Evolutionary conservation across 2,329 filamentous ascomycete genomes (phyloP).

Genomic region (Monilinia fructigena): DNA sequence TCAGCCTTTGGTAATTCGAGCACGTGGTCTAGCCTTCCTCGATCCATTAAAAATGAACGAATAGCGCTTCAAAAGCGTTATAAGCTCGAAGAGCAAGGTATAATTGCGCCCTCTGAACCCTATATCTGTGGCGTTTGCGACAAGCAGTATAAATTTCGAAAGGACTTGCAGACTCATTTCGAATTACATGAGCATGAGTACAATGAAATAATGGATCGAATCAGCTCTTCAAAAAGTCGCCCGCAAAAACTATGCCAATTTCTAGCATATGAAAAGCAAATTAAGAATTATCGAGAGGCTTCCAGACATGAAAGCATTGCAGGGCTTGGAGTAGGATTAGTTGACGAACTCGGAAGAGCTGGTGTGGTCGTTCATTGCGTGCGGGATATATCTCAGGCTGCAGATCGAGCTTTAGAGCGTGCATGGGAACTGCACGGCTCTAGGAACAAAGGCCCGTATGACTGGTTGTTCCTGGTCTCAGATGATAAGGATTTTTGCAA

Average conservation of each 20-base stretch:
- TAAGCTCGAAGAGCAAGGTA: neutral
- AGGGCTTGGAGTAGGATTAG: neutral
- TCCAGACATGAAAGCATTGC: neutral
- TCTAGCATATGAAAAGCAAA: neutral
- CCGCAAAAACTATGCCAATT: no score
- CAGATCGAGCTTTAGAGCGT: neutral
- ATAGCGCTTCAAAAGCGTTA: neutral
- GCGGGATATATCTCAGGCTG: neutral
- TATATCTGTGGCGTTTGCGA: neutral
- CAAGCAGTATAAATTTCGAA: neutral
- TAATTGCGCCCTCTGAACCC: neutral
- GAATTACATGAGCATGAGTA: neutral
- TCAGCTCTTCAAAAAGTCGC: neutral
- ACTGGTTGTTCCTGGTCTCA: neutral
- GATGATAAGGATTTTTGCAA: neutral
- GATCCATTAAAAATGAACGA: neutral
- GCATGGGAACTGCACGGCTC: neutral
- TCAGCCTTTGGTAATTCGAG: neutral
- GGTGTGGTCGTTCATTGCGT: neutral
- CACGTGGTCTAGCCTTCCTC: neutral
- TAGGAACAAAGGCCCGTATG: neutral
- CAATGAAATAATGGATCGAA: neutral
- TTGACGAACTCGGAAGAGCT: neutral
- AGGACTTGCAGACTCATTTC: neutral
- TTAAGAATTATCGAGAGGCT: neutral